These are phyloP conservation scores for Jacaranda mimosifolia DNA, from an alignment of 257 asterid species.

Conservation along the genomic window DNA sequence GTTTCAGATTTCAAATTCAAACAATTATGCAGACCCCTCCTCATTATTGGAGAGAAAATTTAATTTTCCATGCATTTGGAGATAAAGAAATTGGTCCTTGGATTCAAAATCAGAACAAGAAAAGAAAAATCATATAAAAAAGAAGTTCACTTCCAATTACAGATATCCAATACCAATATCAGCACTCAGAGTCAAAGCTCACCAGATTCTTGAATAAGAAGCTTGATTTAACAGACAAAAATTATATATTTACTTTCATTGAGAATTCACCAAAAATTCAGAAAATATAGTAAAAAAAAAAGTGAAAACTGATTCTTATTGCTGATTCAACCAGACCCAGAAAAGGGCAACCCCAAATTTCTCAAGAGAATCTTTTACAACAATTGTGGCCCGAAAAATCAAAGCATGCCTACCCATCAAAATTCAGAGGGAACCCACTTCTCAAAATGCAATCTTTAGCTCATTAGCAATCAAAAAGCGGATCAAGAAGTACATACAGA, in stretches of 20 bases:
- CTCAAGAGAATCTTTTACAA: conserved; percentile 17
- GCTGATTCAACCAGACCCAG: not conserved
- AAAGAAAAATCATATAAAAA: not conserved
- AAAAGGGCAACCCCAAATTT: conserved; percentile 6
- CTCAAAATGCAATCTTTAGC: conserved; percentile 50
- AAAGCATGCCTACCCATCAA: conserved; percentile 31
- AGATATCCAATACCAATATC: conserved; percentile 23
- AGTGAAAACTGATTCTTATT: not conserved
- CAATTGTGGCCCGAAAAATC: conserved; percentile 12
- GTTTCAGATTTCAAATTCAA: not conserved
- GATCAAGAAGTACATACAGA: conserved; percentile 18
- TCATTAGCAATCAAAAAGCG: conserved; percentile 29
- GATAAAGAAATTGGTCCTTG: conserved; percentile 6
- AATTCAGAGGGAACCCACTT: conserved; percentile 40
- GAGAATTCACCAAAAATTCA: not conserved
- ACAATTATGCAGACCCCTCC: not conserved
- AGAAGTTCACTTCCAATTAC: not conserved
- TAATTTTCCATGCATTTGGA: not conserved
- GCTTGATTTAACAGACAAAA: not conserved
- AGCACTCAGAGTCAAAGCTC: conserved; percentile 28
- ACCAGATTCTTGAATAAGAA: conserved; percentile 25
- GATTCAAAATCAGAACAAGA: not conserved
- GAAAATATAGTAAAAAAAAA: not conserved
- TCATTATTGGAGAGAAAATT: not conserved
- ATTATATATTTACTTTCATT: not conserved